Evolutionary conservation across 192 early-diverging fungal genomes (phyloP).

Genomic region (Pilaira anomala): DNA sequence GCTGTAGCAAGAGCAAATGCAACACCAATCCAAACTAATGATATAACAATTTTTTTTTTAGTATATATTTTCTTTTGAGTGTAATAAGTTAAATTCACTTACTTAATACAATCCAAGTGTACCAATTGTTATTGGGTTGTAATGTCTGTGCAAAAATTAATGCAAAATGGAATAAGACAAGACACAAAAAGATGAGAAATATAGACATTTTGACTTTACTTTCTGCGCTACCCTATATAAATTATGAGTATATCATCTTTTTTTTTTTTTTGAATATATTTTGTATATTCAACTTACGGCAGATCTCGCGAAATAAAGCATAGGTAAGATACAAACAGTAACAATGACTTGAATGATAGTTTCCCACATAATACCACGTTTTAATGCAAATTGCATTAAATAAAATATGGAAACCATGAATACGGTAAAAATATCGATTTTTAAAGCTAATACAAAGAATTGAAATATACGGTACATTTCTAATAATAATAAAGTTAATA

Average conservation of each 20-base stretch:
- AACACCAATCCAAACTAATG: slow-evolving; percentile 28
- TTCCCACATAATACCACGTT: slow-evolving; percentile 25
- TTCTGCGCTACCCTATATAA: slow-evolving; percentile 31
- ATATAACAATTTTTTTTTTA: background rate
- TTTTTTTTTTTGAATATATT: slow-evolving; percentile 9
- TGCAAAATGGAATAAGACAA: slow-evolving; percentile 32
- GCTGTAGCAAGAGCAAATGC: slow-evolving; percentile 21
- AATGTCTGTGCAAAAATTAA: slow-evolving; percentile 30
- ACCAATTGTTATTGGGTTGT: slow-evolving; percentile 34
- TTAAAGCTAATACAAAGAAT: slow-evolving; percentile 75
- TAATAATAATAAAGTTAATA: slow-evolving; percentile 20
- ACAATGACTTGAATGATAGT: slow-evolving; percentile 28
- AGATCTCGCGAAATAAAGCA: slow-evolving; percentile 37
- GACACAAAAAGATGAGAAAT: slow-evolving; percentile 29
- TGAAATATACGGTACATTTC: slow-evolving; percentile 65
- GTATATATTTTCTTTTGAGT: background rate
- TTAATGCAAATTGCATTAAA: slow-evolving; percentile 41
- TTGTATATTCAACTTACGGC: slow-evolving; percentile 17
- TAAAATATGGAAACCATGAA: slow-evolving; percentile 65
- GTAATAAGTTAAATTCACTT: background rate
- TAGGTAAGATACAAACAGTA: slow-evolving; percentile 28
- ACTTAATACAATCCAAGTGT: slow-evolving; percentile 38
- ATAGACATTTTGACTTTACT: slow-evolving; percentile 28
- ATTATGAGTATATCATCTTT: slow-evolving; percentile 1
- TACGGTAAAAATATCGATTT: slow-evolving; percentile 78